Base-by-base conservation (phyloP, 495 filamentous ascomycete species). In the Neurospora discreta region DNA sequence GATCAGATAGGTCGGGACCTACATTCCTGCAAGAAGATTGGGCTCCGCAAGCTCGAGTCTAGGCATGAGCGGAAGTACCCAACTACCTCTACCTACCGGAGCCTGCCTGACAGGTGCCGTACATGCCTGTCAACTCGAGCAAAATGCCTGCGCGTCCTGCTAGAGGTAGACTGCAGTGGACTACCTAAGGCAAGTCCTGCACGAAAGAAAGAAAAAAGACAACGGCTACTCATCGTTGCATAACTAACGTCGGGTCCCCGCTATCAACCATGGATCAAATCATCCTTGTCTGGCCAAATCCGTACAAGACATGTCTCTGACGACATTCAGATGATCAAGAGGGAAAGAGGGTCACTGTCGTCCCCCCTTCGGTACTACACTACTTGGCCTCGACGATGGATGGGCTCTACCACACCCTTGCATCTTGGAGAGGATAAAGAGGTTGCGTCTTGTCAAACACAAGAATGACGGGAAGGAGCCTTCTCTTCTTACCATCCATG, bases 321-420 rank as follows among this genome's bases (percentile, higher is more conserved):
- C 77, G 77, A 73, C 76, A 78, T 79, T 68, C 70, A 73, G 72
- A 73, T 75, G 69, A 71, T 68, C 41, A 52, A 68, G 71, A 77
- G 72, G n/a, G 20, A 69, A 65, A 33, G 39, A 68, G 39, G 44
- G 39, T 68, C 71, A 33, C 18, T 36, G 33, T 36, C 33, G 33
- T 36, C 33, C 33, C 33, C 33, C 33, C n/a, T n/a, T 36, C 33
- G 33, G 33, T 36, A 36, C 33, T 36, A 36, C 33, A 5, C 33
- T 36, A 36, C 33, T 36, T 5, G 33, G 33, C 33, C 33, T 36
- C 2, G 43, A 44, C 18, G 16, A 20, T 44, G 18, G 71, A 71
- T 39, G 58, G 40, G 69, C 69, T 71, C 75, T 75, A 73, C 73
- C 72, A 70, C 69, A 73, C n/a, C 69, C 73, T 74, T 72, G 74